Evolutionary conservation across 1,139 yeast species (phyloP).

Genomic region (Kodamaea sp.): DNA sequence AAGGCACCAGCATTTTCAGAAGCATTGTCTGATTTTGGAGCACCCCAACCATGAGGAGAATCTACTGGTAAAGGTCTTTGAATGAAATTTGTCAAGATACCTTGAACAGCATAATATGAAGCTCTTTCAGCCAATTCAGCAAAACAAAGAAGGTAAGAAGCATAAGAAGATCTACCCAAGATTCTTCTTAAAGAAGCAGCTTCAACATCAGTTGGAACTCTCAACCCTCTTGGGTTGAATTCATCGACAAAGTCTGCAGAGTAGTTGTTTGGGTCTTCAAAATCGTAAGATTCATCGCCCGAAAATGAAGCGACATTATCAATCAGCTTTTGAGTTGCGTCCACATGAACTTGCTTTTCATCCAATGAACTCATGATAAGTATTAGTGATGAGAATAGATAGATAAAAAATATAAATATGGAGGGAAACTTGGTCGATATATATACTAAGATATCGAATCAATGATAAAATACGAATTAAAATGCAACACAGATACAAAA

Average conservation of each 20-base stretch:
- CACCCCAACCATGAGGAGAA: constrained; percentile 17
- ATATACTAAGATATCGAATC: no score
- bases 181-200: constrained; percentile 15
- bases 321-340: constrained; percentile 2
- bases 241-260: constrained; percentile 17
- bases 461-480: no score
- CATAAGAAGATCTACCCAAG: constrained; percentile 16
- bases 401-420: no score
- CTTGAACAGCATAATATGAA: constrained; percentile 19
- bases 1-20: constrained; percentile 20
- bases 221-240: constrained; percentile 19
- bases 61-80: constrained; percentile 19
- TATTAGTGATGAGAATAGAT: no score
- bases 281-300: constrained; percentile 11
- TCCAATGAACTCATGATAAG: constrained; percentile 2
- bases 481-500: no score
- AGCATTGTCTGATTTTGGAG: constrained; percentile 10
- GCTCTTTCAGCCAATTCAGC: constrained; percentile 24
- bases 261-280: constrained; percentile 19
- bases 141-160: constrained; percentile 19
- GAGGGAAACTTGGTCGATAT: no score
- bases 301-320: constrained; percentile 4
- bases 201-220: constrained; percentile 18
- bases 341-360: constrained; percentile 2
- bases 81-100: constrained; percentile 20